These are phyloP conservation scores for Magnusiomyces magnusii DNA, from an alignment of 1,139 yeast species.

Conservation along the genomic window DNA sequence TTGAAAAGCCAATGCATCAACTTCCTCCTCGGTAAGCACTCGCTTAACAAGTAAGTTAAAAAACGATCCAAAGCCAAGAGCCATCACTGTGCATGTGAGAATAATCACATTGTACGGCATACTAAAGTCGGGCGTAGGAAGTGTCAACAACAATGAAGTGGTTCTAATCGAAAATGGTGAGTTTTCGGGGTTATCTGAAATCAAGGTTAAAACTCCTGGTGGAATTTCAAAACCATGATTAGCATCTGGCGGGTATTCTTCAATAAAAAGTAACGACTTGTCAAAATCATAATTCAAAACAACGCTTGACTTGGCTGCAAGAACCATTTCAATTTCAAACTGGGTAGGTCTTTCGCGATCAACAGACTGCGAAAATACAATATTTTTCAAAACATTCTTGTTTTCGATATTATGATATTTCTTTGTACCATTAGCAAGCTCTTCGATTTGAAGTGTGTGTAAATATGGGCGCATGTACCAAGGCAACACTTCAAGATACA, in stretches of 20 bases:
- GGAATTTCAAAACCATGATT: slow-evolving; percentile 96
- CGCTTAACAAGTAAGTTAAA: slow-evolving; percentile 72
- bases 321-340: slow-evolving; percentile 53
- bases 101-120: slow-evolving; percentile 99
- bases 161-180: slow-evolving; percentile 53
- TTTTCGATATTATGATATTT: slow-evolving; percentile 18
- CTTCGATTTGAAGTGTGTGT: slow-evolving; percentile 45
- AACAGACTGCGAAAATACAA: slow-evolving; percentile 64
- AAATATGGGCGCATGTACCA: slow-evolving; percentile 88
- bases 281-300: slow-evolving; percentile 75
- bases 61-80: slow-evolving; percentile 80
- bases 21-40: slow-evolving; percentile 70
- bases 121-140: slow-evolving; percentile 97
- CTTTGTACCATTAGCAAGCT: slow-evolving; percentile 16
- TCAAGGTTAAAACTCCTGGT: slow-evolving; percentile 58
- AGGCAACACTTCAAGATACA: slow-evolving; percentile 78
- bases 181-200: slow-evolving; percentile 13
- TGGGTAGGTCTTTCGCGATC: slow-evolving; percentile 82
- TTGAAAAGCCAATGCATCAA: slow-evolving; percentile 37
- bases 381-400: slow-evolving; percentile 37
- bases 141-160: slow-evolving; percentile 70
- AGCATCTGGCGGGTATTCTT: slow-evolving; percentile 98
- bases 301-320: slow-evolving; percentile 61
- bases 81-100: slow-evolving; percentile 87
- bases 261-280: slow-evolving; percentile 71